Percentiles rank a stretch among this genome's conserved stretches.
These are phyloP conservation scores for Globisporangium uncinulatum DNA, from an alignment of 352 stramenopile species.

Conservation along the genomic window DNA sequence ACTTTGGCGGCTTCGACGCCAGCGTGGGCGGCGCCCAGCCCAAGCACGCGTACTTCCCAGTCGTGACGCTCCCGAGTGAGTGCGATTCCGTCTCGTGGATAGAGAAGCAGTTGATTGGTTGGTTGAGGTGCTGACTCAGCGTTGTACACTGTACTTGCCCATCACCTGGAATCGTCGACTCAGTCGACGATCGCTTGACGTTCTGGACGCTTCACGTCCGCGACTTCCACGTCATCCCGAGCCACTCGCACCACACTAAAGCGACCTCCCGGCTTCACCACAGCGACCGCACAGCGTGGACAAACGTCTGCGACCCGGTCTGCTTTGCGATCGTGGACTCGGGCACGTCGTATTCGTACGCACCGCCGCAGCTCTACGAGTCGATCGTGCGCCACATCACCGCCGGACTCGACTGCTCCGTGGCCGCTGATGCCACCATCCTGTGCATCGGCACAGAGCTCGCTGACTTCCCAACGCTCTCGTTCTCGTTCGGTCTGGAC, in stretches of 20 bases:
- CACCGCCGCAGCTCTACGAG: slow-evolving; percentile 32
- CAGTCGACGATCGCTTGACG: slow-evolving; percentile 22
- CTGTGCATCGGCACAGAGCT: slow-evolving; percentile 23
- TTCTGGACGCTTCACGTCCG: slow-evolving; percentile 52
- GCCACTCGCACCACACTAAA: not conserved
- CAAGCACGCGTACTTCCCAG: slow-evolving; percentile 32
- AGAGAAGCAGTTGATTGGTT: too few species aligned
- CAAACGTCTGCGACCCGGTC: slow-evolving; percentile 25
- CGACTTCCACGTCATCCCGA: slow-evolving; percentile 24
- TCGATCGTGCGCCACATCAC: slow-evolving; percentile 33
- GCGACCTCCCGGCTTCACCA: not conserved
- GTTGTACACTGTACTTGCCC: not conserved
- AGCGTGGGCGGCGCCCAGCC: slow-evolving; percentile 21
- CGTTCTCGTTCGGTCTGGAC: slow-evolving; percentile 27
- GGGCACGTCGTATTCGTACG: slow-evolving; percentile 42
- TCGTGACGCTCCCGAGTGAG: slow-evolving; percentile 29
- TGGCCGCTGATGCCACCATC: slow-evolving; percentile 7
- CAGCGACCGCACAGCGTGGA: not conserved
- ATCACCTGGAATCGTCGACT: not conserved
- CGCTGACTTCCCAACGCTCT: slow-evolving; percentile 39
- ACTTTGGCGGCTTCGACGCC: slow-evolving; percentile 45
- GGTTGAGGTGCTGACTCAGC: too few species aligned
- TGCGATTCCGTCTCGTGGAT: not conserved
- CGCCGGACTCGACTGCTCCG: slow-evolving; percentile 22
- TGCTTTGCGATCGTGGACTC: slow-evolving; percentile 61